Evolutionary conservation across 805 yeast genomes (phyloP).

Genomic region (Diddensiella transvaalensis): DNA sequence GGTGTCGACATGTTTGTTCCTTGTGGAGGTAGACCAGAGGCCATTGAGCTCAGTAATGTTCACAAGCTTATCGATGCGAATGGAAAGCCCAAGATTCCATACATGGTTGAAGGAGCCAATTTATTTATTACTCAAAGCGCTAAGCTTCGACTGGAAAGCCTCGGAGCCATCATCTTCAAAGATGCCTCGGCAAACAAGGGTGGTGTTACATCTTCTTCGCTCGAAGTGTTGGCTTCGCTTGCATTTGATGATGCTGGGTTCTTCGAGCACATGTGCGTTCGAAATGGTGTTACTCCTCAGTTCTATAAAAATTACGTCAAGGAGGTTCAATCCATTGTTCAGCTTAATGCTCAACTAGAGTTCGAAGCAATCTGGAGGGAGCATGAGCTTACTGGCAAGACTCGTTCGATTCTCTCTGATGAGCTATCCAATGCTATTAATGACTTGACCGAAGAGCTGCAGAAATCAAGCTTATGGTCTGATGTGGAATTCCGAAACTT

Average conservation of each 20-base stretch:
- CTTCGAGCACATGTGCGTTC: constrained; percentile 70
- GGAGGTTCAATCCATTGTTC: constrained; percentile 74
- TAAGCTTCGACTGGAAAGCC: constrained; percentile 76
- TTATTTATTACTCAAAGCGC: constrained; percentile 93
- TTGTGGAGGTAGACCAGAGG: constrained; percentile 98
- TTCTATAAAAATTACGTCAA: constrained; percentile 82
- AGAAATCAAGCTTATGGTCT: constrained; percentile 78
- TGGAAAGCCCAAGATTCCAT: constrained; percentile 75
- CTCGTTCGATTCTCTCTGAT: constrained; percentile 68
- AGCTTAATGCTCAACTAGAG: constrained; percentile 75
- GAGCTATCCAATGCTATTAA: constrained; percentile 78
- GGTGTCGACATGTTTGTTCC: constrained; percentile 87
- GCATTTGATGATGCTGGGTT: constrained; percentile 85
- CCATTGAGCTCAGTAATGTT: constrained; percentile 85
- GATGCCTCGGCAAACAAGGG: constrained; percentile 98
- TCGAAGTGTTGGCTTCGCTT: constrained; percentile 91
- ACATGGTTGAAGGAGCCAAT: constrained; percentile 96
- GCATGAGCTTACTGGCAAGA: constrained; percentile 57
- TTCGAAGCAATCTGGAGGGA: constrained; percentile 85
- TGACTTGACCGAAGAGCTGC: constrained; percentile 79
- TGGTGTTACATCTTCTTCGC: constrained; percentile 95
- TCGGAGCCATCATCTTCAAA: constrained; percentile 84
- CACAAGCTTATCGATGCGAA: constrained; percentile 68
- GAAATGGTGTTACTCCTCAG: constrained; percentile 51
- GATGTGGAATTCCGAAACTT: constrained; percentile 74